Conservation (phyloP, 495 filamentous ascomycete species). For the Xylaria bambusicola region DNA sequence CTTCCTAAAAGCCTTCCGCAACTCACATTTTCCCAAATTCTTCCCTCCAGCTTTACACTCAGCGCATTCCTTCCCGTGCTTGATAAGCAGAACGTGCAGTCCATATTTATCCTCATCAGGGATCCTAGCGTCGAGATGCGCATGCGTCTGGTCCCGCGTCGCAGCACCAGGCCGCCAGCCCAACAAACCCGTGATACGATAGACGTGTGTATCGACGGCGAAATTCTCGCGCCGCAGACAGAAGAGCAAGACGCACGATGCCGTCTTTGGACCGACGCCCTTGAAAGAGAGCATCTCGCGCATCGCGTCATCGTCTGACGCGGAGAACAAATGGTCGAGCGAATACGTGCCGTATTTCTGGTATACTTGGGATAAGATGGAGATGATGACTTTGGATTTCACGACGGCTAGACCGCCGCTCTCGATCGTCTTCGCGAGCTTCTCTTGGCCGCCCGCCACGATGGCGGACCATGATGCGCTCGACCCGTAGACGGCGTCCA, state of each 20-base stretch:
- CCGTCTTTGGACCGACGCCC: conserved; percentile 88
- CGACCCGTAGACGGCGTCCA: conserved; percentile 72
- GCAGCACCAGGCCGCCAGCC: conserved; percentile 69
- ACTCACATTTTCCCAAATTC: conserved; percentile 25
- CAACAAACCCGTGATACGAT: conserved; percentile 73
- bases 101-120: conserved; percentile 81
- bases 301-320: conserved; percentile 68
- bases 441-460: conserved; percentile 58
- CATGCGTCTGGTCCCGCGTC: conserved; percentile 68
- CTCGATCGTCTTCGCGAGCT: conserved; percentile 73
- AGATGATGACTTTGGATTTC: conserved; percentile 77
- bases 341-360: conserved; percentile 59
- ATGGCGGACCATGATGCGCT: conserved; percentile 78
- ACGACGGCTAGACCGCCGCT: conserved; percentile 67
- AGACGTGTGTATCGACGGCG: conserved; percentile 84
- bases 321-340: conserved; percentile 73
- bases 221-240: conserved; percentile 72
- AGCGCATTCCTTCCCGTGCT: conserved; percentile 75
- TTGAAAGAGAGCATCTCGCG: conserved; percentile 68
- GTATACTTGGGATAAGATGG: conserved; percentile 72
- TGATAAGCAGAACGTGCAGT: conserved; percentile 78
- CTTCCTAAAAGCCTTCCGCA: conserved; percentile 27
- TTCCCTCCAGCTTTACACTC: conserved; percentile 64
- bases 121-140: conserved; percentile 74
- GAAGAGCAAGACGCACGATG: conserved; percentile 78